These are phyloP conservation scores for Candida pseudoviswanathii DNA, from an alignment of 1,139 yeast species.

Conservation along the genomic window DNA sequence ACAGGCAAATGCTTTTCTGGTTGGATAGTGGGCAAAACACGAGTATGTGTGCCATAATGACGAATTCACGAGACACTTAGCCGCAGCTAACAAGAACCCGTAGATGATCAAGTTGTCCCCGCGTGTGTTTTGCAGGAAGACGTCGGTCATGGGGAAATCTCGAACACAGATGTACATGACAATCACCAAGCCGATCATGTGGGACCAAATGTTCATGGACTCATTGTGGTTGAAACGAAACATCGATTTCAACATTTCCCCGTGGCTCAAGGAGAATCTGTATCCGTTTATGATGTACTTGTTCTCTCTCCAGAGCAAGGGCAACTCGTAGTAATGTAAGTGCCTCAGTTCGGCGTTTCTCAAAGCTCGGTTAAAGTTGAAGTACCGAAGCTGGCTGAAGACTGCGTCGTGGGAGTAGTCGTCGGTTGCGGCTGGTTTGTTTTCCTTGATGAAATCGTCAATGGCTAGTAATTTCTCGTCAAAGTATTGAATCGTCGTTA, in stretches of 20 bases:
- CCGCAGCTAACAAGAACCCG: slow-evolving; percentile 68
- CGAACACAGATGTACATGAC: slow-evolving; percentile 57
- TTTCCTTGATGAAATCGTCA: slow-evolving; percentile 48
- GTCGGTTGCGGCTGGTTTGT: slow-evolving; percentile 31
- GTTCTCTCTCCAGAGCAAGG: slow-evolving; percentile 92
- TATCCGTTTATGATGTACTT: slow-evolving; percentile 83
- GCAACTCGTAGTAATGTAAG: slow-evolving; percentile 83
- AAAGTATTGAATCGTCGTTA: slow-evolving; percentile 55
- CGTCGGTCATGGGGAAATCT: slow-evolving; percentile 62
- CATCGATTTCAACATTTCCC: slow-evolving; percentile 57
- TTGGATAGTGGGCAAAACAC: slow-evolving; percentile 65
- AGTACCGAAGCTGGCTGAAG: slow-evolving; percentile 48
- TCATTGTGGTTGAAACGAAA: slow-evolving; percentile 76
- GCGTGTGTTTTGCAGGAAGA: slow-evolving; percentile 39
- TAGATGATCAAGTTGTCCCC: slow-evolving; percentile 59
- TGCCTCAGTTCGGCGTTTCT: slow-evolving; percentile 55
- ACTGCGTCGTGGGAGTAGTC: slow-evolving; percentile 31
- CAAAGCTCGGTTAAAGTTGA: slow-evolving; percentile 63
- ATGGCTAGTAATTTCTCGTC: slow-evolving; percentile 58
- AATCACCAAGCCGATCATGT: slow-evolving; percentile 65
- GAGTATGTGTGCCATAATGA: slow-evolving; percentile 92
- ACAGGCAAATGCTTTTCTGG: slow-evolving; percentile 82
- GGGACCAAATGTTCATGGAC: slow-evolving; percentile 93
- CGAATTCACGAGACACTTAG: slow-evolving; percentile 77
- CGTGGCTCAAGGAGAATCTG: slow-evolving; percentile 72